Base-by-base conservation (phyloP, 148 eudicot species). In the Bassia scoparia region DNA sequence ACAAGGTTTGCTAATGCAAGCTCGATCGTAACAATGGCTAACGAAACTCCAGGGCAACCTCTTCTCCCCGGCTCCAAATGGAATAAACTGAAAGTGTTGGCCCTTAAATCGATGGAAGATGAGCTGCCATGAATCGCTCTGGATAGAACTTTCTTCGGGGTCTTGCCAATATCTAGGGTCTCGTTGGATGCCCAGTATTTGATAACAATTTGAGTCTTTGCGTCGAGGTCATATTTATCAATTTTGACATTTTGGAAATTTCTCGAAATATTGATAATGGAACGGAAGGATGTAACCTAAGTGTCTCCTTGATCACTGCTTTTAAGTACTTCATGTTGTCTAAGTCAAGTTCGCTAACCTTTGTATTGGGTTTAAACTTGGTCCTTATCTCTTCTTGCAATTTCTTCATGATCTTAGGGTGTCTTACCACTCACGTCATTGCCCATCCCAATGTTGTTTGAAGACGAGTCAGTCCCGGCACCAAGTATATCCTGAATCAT, bases 241-340 rank as follows among this genome's bases (percentile, higher is more conserved):
- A 70, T 35, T 38, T 61, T 29, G 5, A 61, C 63, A 7, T 61
- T 59, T 70, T 11, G 3, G 66, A 69, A 20, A 34, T 10, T 59
- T 59, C 62, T 26, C 34, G 31, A 26, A 59, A 59, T 59, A 27
- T 18, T 2, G n/a, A n/a, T n/a, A 77, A 59, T 0, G 79, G 74
- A 33, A 20, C 62, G 1, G 79, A 75, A 62, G 79, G 69, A 38
- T 77, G 79, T 53, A 77, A n/a, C 27, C 75, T 35, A 11, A 77
- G 62, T n/a, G 70, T 70, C 62, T 77, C 79, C 38, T 77, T 77
- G 34, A 76, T 68, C 12, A 76, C 73, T 18, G 79, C 69, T 35
- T 69, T 68, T 5, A 74, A 34, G 37, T 67, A 75, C 6, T 5
- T 38, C 78, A 75, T 67, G 33, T 67, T 44, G 31, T 44, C 5